Base-by-base conservation (phyloP, 331 rosid genomes). In the Erythrophleum ivorense region DNA sequence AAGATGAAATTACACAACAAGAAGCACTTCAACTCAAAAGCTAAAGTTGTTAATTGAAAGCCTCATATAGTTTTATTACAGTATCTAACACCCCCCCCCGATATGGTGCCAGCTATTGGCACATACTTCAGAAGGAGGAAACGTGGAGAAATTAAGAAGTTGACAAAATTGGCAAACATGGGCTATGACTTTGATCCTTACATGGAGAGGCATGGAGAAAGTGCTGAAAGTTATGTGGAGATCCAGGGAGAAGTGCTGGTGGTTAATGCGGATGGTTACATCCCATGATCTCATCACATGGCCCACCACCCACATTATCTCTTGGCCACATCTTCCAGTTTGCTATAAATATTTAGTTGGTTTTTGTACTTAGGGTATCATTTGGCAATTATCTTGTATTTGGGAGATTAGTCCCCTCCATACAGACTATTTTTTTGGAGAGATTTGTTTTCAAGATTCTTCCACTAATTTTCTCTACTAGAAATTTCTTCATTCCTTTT, bases 1-100 rank as follows among this genome's bases (percentile, higher is more conserved):
- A 84, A 76, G 60, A 81, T 33, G 72, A 81, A 81, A 46, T 5
- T 11, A 15, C 70, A 64, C 0, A 9, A 13, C 11, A 63, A 63
- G 12, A 62, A 62, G 3, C 65, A 59, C 6, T 59, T 24, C 63
- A 59, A 59, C 38, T 24, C 14, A 36, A 36, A 36, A 36, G 40
- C 40, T 60, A 60, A 10, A 60, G 18, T 16, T 60, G 40, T 12
- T 55, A 29, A 3, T 18, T 11, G 40, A 29, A 60, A 10, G 70
- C 45, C 70, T 15, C 34, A 21, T 34, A 64, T 64, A 36, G 21
- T 34, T 34, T 64, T 33, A 21, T 33, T 15, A 14, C 12, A 13
- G 45, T 14, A 64, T 64, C 70, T 34, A 64, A 15, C 46, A 64
- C 21, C 29, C 4, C 70, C n/a, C 46, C 34, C 2, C 5, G 29